Percentiles rank a stretch among this genome's conserved stretches.
Evolutionary conservation across 2,329 filamentous ascomycete species (phyloP).

Genomic region (Leptographium flavum): DNA sequence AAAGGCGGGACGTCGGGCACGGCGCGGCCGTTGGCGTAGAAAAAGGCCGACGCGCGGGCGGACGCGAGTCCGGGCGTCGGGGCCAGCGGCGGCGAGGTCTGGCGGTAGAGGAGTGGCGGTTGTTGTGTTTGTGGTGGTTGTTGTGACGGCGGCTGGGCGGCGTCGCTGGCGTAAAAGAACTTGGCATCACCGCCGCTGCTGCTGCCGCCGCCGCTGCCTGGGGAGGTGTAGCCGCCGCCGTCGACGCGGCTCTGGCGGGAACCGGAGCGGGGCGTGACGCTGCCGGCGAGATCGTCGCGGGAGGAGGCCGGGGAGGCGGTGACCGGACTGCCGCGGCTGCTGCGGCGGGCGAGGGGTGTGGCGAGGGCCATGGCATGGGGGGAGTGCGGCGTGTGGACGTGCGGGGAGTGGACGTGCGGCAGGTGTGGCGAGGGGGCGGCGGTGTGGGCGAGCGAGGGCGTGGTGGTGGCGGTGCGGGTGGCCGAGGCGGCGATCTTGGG

Average conservation of each 20-base stretch:
- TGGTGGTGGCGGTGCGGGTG: constrained; percentile 7
- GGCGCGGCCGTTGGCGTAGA: constrained; percentile 38
- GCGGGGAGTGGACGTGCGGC: not conserved
- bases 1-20: constrained; percentile 18
- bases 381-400: not conserved
- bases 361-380: constrained; percentile 6
- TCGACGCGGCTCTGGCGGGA: constrained; percentile 57
- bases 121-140: not conserved
- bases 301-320: not conserved
- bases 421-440: not conserved
- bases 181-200: constrained; percentile 43
- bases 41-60: constrained; percentile 31
- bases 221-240: constrained; percentile 29
- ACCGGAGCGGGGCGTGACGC: constrained; percentile 68
- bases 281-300: constrained; percentile 41
- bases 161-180: constrained; percentile 89
- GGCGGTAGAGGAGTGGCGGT: not conserved
- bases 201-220: constrained; percentile 51
- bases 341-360: constrained; percentile 27
- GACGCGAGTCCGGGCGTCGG: constrained; percentile 6
- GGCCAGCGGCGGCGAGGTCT: constrained; percentile 1
- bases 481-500: constrained; percentile 36
- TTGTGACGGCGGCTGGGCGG: constrained; percentile 14
- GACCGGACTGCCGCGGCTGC: not conserved
- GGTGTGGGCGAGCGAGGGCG: not conserved